Evolutionary conservation across 2,329 filamentous ascomycete species (phyloP).

Genomic region (Pestalotiopsis sp.): DNA sequence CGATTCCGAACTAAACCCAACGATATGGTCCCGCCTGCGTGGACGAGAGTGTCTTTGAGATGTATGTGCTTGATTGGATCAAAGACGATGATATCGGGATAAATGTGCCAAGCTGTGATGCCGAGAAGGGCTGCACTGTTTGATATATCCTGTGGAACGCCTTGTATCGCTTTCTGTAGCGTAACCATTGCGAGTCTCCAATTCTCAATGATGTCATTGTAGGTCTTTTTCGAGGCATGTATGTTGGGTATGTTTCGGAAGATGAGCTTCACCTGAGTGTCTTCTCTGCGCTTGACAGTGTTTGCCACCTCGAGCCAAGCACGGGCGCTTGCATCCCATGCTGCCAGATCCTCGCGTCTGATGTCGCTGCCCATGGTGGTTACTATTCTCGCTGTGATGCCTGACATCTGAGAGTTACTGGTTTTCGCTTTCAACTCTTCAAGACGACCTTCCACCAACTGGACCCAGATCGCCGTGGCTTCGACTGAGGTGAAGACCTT

Average conservation of each 20-base stretch:
- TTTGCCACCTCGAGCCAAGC: constrained; percentile 34
- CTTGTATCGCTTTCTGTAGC: constrained; percentile 22
- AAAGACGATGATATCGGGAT: background rate
- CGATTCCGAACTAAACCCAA: no score
- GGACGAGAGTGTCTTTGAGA: background rate
- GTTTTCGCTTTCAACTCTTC: background rate
- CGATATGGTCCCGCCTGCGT: background rate
- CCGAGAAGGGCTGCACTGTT: background rate
- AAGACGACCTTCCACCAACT: constrained; percentile 24
- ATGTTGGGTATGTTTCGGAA: no score
- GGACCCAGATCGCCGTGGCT: constrained; percentile 35
- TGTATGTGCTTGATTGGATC: background rate
- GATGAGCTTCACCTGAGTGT: constrained; percentile 22
- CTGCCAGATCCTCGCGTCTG: constrained; percentile 22
- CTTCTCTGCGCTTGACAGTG: constrained; percentile 21
- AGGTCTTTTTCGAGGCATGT: background rate
- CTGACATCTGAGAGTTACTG: no score
- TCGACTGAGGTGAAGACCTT: constrained; percentile 25
- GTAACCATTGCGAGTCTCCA: constrained; percentile 24
- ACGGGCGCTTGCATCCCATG: constrained; percentile 34
- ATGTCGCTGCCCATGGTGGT: constrained; percentile 12
- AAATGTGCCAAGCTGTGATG: constrained; percentile 7
- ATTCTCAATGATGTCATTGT: constrained; percentile 19
- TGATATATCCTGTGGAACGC: constrained; percentile 17
- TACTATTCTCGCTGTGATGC: background rate